Evolutionary conservation across 495 filamentous ascomycete species (phyloP).

Genomic region (Hypomontagnella submonticulosa): DNA sequence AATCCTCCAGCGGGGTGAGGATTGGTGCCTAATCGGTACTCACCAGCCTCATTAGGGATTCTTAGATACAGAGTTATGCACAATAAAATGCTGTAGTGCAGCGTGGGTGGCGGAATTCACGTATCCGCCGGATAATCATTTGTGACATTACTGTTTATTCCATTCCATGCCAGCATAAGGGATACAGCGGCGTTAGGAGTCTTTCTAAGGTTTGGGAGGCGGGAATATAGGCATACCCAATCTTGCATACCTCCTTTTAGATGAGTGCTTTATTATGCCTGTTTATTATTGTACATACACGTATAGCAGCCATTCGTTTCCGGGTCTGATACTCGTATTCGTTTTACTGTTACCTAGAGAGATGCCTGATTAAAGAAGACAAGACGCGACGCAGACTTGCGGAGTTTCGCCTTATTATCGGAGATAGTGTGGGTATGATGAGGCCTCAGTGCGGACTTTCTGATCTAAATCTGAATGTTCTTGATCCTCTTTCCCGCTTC

Average conservation of each 20-base stretch:
- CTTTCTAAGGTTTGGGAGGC: background rate
- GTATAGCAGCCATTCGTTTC: no score
- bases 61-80: conserved; percentile 2
- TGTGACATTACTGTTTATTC: background rate
- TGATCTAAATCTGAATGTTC: no score
- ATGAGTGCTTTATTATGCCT: background rate
- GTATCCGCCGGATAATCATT: background rate
- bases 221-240: no score
- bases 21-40: conserved; percentile 15
- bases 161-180: background rate
- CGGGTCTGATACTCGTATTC: no score
- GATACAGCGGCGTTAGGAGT: conserved; percentile 17
- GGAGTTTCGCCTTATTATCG: no score
- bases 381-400: no score
- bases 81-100: background rate
- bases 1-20: conserved; percentile 22
- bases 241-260: conserved; percentile 3
- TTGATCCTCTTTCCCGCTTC: no score
- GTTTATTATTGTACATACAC: no score
- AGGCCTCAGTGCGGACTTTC: no score
- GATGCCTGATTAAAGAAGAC: no score
- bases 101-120: background rate
- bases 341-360: no score
- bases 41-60: background rate
- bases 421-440: no score